A percentile compares a stretch with the other conserved stretches of the same genome.
phyloP scores from a whole-genome alignment of 176 grass and related monocot genomes.

The Hordeum marinum region DNA sequence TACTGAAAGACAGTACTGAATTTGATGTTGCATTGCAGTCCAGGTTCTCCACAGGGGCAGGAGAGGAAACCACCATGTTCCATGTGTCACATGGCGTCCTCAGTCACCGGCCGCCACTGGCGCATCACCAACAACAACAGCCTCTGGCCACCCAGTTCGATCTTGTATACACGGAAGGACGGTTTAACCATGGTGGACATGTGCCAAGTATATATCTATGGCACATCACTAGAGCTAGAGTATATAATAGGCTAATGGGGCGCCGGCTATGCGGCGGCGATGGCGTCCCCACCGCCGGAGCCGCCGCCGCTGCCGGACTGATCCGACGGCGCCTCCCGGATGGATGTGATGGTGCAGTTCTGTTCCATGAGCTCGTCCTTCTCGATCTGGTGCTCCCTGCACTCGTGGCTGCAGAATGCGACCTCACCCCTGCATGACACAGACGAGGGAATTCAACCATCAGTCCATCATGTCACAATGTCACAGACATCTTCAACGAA shows the following conservation, averaged over 20 bases:
- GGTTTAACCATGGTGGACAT: not conserved
- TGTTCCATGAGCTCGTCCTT: constrained; percentile 55
- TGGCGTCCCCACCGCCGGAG: constrained; percentile 28
- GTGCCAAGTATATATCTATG: not conserved
- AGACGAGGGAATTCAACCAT: not conserved
- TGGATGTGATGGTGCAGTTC: constrained; percentile 48
- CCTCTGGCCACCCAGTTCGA: not conserved
- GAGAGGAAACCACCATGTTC: not conserved
- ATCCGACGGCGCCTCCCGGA: constrained; percentile 41
- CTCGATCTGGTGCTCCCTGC: constrained; percentile 60
- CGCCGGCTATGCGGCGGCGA: constrained; percentile 49
- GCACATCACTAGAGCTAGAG: not conserved
- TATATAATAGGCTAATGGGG: not conserved
- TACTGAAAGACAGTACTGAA: not conserved
- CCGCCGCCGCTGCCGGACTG: constrained; percentile 37
- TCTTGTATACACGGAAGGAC: constrained; percentile 7
- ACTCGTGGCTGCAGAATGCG: constrained; percentile 82
- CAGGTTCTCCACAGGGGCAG: not conserved
- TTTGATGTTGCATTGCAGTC: constrained; percentile 11
- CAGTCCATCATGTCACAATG: not conserved
- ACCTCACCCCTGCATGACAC: constrained; percentile 70
- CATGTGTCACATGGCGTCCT: not conserved
- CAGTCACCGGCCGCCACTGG: not conserved
- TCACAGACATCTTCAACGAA: not conserved
- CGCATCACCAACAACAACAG: not conserved